Base-by-base conservation (phyloP, 2,329 filamentous ascomycete species). In the Alternaria sp. region DNA sequence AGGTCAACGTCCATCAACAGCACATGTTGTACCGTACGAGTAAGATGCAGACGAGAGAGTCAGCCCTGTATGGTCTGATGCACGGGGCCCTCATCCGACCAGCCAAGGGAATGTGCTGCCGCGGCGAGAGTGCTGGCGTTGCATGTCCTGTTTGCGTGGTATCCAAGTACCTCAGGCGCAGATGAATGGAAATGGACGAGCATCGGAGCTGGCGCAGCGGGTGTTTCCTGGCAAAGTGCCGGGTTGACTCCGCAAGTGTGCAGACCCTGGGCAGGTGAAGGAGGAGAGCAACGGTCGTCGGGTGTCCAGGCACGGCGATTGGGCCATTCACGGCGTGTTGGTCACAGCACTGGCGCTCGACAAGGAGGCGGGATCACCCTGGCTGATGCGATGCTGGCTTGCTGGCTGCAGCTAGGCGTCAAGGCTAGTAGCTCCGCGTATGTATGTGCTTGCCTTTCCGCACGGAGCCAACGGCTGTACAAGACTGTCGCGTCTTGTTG, bases 401-500 rank as follows among this genome's bases (percentile, higher is more conserved):
- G 49, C 49, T 52, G 49, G 73, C 66, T 68, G 65, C 63, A 70
- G 56, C 59, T 63, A 69, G 67, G 69, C 72, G 70, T 68, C 64
- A 63, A 71, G 72, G 66, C 72, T 70, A 73, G 67, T 65, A 52
- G 71, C 68, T 71, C 69, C 69, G 67, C 69, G 69, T 75, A 74
- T 69, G 69, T 77, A 73, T 72, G 71, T 74, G 73, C 74, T 74
- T 74, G 74, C 71, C 70, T 73, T 77, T 76, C 74, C 77, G 75
- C 73, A 76, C 76, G 74, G 75, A 74, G 73, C 72, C 75, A 79
- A 79, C 76, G 76, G 75, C 74, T 78, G 74, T 77, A 74, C 73
- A 76, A 70, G 73, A 74, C 70, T 72, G 78, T 79, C 75, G 77
- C 76, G 79, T 73, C 77, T 70, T 73, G 74, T 79, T 78, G 78